Base-by-base conservation (phyloP, 257 asterid genomes). In the Misopates orontium region DNA sequence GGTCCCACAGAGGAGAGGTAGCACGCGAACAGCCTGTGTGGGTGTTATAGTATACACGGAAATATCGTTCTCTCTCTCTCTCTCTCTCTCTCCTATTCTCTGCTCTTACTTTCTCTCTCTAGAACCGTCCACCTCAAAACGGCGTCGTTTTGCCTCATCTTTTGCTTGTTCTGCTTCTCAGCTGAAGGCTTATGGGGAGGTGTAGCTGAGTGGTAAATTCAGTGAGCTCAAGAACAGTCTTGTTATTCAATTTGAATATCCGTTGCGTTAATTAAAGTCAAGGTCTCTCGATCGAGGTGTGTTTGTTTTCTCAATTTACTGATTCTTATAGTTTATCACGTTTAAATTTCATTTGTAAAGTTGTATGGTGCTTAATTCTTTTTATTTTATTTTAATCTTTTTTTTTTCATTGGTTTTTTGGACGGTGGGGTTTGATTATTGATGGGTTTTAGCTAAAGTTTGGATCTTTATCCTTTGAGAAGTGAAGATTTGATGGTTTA, bases 271-370 rank as follows among this genome's bases (percentile, higher is more conserved):
- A 19, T 59, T 12, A 50, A 71, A 80, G 83, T 83, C 75, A 74
- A 71, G 75, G 67, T 64, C 65, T 64, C 59, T 67, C 80, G 86
- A 84, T 87, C 83, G 80, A 81, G 87, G 87, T 87, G 61, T 41
- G 60, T 67, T 22, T 50, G 49, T 47, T 31, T 64, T 57, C 19
- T 48, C 31, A 25, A 62, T 71, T 66, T 59, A 11, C 36, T 16
- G 36, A 41, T 67, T 61, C 40, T 48, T 32, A 58, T 18, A 57
- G 62, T 73, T 73, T 60, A 7, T 48, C 32, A 20, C 4, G n/a
- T 39, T 56, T 44, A 28, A 21, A 6, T 11, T 3, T 50, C 25
- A 67, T 60, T 12, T 42, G 21, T 69, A 24, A 6, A 20, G 10
- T 40, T 69, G 12, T 23, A 1, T 41, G 24, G 58, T 18, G 16